These are phyloP conservation scores for Linnemannia schmuckeri DNA, from an alignment of 192 early-diverging fungal species.

Conservation along the genomic window DNA sequence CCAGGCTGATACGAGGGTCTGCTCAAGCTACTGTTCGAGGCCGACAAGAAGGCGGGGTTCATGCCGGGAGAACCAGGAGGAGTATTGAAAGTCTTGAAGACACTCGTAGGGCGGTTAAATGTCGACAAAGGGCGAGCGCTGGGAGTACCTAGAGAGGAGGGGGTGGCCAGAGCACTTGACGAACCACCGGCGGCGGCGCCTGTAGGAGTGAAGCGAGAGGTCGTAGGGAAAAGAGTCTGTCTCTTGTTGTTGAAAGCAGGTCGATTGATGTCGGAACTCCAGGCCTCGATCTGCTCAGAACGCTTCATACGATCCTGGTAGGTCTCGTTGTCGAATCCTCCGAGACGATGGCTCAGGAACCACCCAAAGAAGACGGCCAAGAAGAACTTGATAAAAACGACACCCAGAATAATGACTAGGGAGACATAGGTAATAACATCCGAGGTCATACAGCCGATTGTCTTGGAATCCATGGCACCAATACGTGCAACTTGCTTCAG, in stretches of 20 bases:
- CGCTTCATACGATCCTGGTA: constrained; percentile 79
- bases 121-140: constrained; percentile 41
- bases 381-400: constrained; percentile 78
- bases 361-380: constrained; percentile 86
- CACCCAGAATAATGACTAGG: constrained; percentile 75
- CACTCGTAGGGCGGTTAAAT: constrained; percentile 51
- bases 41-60: constrained; percentile 37
- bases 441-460: constrained; percentile 87
- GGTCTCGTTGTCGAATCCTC: constrained; percentile 74
- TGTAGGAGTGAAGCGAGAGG: constrained; percentile 57
- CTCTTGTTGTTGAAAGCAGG: constrained; percentile 56
- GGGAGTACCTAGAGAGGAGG: constrained; percentile 22
- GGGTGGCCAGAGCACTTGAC: constrained; percentile 13
- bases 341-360: constrained; percentile 83
- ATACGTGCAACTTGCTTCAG: constrained; percentile 80
- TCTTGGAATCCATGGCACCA: constrained; percentile 82
- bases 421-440: constrained; percentile 83
- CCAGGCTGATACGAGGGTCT: constrained; percentile 34
- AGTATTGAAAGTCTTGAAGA: constrained; percentile 47
- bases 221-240: constrained; percentile 48
- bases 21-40: constrained; percentile 35
- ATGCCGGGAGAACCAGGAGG: constrained; percentile 45
- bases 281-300: constrained; percentile 79
- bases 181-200: constrained; percentile 46
- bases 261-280: constrained; percentile 79